A percentile compares a stretch with the other conserved stretches of the same genome.
Conservation (phyloP, 306 rosid species). For the Vigna nakashimae region DNA sequence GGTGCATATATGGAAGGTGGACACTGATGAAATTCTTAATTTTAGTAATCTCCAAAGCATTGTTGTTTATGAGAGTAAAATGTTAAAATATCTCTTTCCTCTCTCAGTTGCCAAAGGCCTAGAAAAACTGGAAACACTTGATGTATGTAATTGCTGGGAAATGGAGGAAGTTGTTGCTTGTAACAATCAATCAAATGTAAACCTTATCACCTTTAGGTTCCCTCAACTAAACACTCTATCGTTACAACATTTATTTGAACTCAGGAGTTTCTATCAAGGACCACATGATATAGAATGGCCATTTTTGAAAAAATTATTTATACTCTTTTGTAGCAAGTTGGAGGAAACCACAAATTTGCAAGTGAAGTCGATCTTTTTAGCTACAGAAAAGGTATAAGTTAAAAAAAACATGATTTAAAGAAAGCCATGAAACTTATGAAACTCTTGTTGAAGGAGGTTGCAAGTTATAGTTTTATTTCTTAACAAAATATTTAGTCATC, state of each 20-base stretch:
- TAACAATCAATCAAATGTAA: not conserved
- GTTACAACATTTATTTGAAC: not conserved
- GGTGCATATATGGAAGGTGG: slow-evolving; percentile 40
- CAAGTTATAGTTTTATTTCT: not conserved
- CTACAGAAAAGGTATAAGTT: slow-evolving; percentile 25
- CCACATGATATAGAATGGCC: not conserved
- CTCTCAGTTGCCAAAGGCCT: slow-evolving; percentile 36
- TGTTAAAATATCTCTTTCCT: slow-evolving; percentile 35
- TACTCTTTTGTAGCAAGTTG: not conserved
- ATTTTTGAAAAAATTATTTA: not conserved
- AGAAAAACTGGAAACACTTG: not conserved
- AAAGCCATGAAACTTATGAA: not conserved
- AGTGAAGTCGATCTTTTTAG: not conserved
- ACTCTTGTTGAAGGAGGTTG: not conserved
- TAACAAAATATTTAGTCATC: not conserved
- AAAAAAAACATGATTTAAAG: not conserved
- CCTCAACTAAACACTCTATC: not conserved
- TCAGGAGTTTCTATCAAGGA: not conserved
- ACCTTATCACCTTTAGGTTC: not conserved
- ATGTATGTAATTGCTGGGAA: accelerated
- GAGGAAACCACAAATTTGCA: slow-evolving; percentile 7
- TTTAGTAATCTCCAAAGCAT: slow-evolving; percentile 8
- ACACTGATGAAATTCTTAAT: not conserved
- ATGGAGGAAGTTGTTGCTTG: slow-evolving; percentile 38
- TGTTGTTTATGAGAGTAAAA: not conserved